Conservation (phyloP, 208 protist species). For the Porcisia hertigi region DNA sequence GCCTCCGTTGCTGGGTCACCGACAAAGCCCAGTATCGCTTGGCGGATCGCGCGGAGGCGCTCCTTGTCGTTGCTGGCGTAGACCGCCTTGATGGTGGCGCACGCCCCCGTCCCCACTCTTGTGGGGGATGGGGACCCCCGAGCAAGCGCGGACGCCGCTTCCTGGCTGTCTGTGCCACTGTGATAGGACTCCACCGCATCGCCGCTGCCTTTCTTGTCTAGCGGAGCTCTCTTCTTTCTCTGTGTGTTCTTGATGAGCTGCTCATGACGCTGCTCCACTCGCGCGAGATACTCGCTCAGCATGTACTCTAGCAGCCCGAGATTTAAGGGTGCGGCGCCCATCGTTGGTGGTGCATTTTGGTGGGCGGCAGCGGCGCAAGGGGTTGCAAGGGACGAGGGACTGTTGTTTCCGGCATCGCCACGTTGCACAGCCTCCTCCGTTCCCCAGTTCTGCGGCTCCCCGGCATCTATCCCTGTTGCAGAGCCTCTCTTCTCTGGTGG, state of each 20-base stretch:
- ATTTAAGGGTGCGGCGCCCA: constrained; percentile 18
- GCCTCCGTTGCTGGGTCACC: constrained; percentile 1
- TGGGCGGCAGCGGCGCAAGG: background rate
- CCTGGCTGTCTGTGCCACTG: background rate
- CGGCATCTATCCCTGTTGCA: background rate
- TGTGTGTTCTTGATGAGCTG: constrained; percentile 8
- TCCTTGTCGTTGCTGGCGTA: constrained; percentile 16
- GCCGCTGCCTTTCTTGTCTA: background rate
- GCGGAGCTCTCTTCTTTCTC: background rate
- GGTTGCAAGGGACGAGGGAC: background rate
- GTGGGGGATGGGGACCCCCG: background rate
- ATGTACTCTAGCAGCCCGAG: constrained; percentile 31
- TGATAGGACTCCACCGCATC: background rate
- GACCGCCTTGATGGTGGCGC: constrained; percentile 28
- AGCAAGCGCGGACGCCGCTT: background rate
- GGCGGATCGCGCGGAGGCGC: constrained; percentile 22
- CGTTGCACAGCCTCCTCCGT: background rate
- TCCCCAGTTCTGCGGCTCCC: constrained; percentile 1
- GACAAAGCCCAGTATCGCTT: constrained; percentile 33
- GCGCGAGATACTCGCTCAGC: constrained; percentile 33
- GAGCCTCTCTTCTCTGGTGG: background rate
- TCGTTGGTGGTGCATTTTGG: background rate
- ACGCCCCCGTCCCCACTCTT: constrained; percentile 12
- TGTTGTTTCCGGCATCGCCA: background rate
- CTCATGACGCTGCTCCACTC: constrained; percentile 27